Evolutionary conservation across 2,329 filamentous ascomycete genomes (phyloP).

Genomic region (Penicillium digitatum): DNA sequence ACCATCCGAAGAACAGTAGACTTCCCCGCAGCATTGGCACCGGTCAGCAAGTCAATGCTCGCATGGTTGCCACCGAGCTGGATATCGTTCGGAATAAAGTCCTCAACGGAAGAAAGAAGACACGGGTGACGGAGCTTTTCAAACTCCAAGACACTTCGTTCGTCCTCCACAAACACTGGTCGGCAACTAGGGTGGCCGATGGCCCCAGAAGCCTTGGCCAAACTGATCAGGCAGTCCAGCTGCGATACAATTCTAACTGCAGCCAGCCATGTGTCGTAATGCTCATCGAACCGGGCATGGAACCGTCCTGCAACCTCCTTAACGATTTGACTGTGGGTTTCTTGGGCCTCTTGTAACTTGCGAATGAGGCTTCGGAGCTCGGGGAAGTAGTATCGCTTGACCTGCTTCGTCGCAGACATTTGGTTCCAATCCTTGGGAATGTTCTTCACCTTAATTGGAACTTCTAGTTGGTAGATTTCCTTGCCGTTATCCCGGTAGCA

Average conservation of each 20-base stretch:
- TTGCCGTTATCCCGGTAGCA: constrained; percentile 85
- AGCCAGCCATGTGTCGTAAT: constrained; percentile 80
- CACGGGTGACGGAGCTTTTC: constrained; percentile 90
- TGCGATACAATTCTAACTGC: constrained; percentile 89
- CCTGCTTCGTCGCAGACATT: constrained; percentile 87
- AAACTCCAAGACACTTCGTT: constrained; percentile 86
- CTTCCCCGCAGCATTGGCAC: constrained; percentile 95
- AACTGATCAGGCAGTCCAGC: constrained; percentile 88
- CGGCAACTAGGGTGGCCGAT: constrained; percentile 85
- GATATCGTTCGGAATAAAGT: constrained; percentile 96
- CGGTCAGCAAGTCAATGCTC: constrained; percentile 88
- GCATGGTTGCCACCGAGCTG: constrained; percentile 73
- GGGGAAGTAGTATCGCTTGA: constrained; percentile 90
- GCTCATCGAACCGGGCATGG: constrained; percentile 79
- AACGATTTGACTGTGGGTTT: constrained; percentile 85
- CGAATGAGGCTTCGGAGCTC: constrained; percentile 79
- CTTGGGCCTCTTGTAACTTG: constrained; percentile 86
- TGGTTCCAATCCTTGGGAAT: constrained; percentile 87
- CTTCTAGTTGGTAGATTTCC: constrained; percentile 93
- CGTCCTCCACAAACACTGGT: constrained; percentile 78
- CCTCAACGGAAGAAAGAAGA: constrained; percentile 80
- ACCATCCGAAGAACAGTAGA: constrained; percentile 95
- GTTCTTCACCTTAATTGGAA: constrained; percentile 74
- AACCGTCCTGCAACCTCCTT: constrained; percentile 81
- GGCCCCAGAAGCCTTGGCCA: constrained; percentile 80